Conservation (phyloP, 2,329 filamentous ascomycete species). For the Colletotrichum magnum region DNA sequence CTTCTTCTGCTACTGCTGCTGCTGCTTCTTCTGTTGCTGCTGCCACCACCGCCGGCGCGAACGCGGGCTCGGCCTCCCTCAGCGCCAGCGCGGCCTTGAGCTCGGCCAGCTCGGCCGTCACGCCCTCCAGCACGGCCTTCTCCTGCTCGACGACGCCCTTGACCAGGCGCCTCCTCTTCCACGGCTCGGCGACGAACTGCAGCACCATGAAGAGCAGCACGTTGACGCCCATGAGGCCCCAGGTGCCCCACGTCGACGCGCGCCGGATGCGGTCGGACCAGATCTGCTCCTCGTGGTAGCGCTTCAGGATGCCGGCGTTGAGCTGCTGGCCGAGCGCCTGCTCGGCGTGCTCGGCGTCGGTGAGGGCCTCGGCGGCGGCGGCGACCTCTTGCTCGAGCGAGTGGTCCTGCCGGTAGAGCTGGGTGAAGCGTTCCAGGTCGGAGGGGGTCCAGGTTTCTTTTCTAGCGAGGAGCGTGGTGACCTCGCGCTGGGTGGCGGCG, state of each 20-base stretch:
- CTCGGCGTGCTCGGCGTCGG: conserved; percentile 82
- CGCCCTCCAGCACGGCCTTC: conserved; percentile 68
- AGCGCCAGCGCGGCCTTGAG: conserved; percentile 48
- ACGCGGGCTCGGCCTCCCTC: conserved; percentile 37
- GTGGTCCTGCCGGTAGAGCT: conserved; percentile 92
- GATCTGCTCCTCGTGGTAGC: conserved; percentile 99
- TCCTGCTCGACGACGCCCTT: conserved; percentile 86
- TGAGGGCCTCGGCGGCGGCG: conserved; percentile 78
- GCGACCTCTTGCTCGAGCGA: conserved; percentile 89
- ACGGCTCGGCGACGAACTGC: conserved; percentile 93
- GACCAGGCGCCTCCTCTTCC: conserved; percentile 86
- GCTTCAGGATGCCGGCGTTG: conserved; percentile 85
- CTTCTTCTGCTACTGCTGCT: conserved; percentile 47
- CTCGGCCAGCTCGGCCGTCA: conserved; percentile 58
- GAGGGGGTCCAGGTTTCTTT: conserved; percentile 91
- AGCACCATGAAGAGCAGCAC: conserved; percentile 89
- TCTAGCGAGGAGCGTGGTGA: conserved; percentile 91
- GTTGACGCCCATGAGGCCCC: conserved; percentile 98
- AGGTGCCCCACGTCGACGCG: conserved; percentile 98
- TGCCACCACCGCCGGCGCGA: conserved; percentile 42
- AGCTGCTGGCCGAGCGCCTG: conserved; percentile 83
- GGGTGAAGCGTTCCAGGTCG: conserved; percentile 95
- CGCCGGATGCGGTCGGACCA: conserved; percentile 98
- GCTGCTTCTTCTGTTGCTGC: conserved; percentile 50
- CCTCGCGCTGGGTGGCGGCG: conserved; percentile 92